Percentiles rank a stretch among this genome's conserved stretches.
Evolutionary conservation across 139 green algal species (phyloP).

Genomic region (Chlamydomonas schloesseri): DNA sequence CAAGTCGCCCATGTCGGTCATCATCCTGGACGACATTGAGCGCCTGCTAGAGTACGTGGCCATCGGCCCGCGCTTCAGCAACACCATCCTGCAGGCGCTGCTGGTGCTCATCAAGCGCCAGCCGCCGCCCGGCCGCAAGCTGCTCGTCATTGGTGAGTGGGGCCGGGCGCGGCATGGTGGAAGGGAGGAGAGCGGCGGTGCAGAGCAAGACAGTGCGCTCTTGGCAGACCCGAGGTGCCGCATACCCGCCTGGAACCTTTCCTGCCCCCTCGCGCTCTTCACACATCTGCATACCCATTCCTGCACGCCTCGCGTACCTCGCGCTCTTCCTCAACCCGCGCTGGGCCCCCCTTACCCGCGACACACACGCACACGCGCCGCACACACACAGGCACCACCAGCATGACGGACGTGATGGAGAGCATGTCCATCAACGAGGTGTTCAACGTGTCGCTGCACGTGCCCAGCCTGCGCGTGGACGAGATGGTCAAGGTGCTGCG

Average conservation of each 20-base stretch:
- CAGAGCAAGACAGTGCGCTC: too few species aligned
- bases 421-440: slow-evolving; percentile 76
- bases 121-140: slow-evolving; percentile 87
- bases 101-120: slow-evolving; percentile 95
- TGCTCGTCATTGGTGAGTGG: slow-evolving; percentile 88
- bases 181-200: too few species aligned
- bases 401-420: slow-evolving; percentile 81
- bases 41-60: slow-evolving; percentile 97
- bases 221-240: too few species aligned
- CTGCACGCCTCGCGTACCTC: too few species aligned
- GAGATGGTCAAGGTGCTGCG: slow-evolving; percentile 84
- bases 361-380: too few species aligned
- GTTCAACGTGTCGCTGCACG: slow-evolving; percentile 94
- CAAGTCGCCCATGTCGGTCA: slow-evolving; percentile 88
- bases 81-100: slow-evolving; percentile 93
- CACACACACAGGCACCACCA: slow-evolving; percentile 70
- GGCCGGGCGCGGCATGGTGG: background rate
- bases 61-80: slow-evolving; percentile 97
- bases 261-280: too few species aligned
- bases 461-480: slow-evolving; percentile 79
- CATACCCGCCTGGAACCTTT: too few species aligned
- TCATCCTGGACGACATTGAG: slow-evolving; percentile 99
- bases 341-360: too few species aligned
- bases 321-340: too few species aligned
- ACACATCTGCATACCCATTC: too few species aligned